Evolutionary conservation across 208 protist species (phyloP), one percentile per base, ranked within the genome.

Genomic region (Leishmania turanica): DNA sequence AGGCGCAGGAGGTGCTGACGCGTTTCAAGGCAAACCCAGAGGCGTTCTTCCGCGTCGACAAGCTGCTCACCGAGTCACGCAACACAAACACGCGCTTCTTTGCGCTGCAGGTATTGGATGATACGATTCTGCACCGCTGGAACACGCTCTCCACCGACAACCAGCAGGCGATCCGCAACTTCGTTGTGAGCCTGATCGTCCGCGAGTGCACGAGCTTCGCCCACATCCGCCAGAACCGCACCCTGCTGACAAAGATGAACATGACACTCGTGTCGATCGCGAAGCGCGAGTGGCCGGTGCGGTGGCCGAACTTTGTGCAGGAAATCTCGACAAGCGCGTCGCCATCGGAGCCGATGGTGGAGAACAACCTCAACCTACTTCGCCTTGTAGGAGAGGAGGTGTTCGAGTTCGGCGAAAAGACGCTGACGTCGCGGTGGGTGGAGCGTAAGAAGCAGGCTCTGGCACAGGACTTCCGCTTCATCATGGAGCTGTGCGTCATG

Each of bases 321-420:
- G 99, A 99, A 64, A 97, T 99, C 75, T 96, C 99, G 58, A 93
- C 91, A n/a, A 95, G 97, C 56, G 97, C 93, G 19, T 91, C 94
- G 31, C 97, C 92, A 0, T 95, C 88, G 75, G 95, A 99, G 79
- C 92, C 94, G 2, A 84, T 99, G 85, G 99, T 99, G 69, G 93
- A 99, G 81, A 99, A 99, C 87, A 99, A 99, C 84, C 94, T 99
- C 84, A 93, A 96, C 54, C 95, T 99, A 71, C 89, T 99, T 15
- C 95, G 97, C 71, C 89, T 99, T 27, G 90, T 99, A 19, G 99
- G 92, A 53, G 97, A 99, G 89, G 97, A 99, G 80, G 94, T 99
- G 40, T 99, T 99, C 79, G 97, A 99, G 81, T 99, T 99, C 90
- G 98, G 98, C 31, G 81, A 88, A 47, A 99, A 97, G 69, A 95